Percentiles rank a stretch among this genome's conserved stretches.
Conservation (phyloP, 805 yeast species). For the Torulaspora maleeae region DNA sequence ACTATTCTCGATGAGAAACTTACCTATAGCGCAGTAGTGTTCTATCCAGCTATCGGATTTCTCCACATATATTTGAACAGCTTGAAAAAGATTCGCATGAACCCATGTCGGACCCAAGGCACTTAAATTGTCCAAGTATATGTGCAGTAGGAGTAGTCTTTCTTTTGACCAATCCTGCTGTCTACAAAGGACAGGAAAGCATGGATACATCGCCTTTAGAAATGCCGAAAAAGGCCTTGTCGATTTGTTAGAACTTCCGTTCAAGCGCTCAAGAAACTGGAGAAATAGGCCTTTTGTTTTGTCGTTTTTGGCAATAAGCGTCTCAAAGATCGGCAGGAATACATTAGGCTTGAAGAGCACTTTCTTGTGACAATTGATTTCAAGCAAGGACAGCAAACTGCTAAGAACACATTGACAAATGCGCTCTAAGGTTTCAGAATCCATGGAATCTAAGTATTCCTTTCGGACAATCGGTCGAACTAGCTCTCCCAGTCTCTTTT, state of each 20-base stretch:
- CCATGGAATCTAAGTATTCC: conserved; percentile 2
- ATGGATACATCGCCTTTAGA: conserved; percentile 16
- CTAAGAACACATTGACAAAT: conserved; percentile 10
- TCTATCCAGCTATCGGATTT: conserved; percentile 19
- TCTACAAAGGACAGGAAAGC: conserved; percentile 10
- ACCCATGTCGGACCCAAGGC: conserved; percentile 22
- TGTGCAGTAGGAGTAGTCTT: conserved; percentile 4
- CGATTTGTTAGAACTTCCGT: conserved; percentile 1
- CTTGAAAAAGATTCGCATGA: conserved; percentile 22
- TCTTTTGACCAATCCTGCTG: conserved; percentile 2
- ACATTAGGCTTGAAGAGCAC: conserved; percentile 16
- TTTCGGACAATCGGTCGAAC: conserved; percentile 15
- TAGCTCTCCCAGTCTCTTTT: conserved; percentile 23
- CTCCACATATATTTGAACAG: conserved; percentile 16
- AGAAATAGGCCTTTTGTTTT: conserved; percentile 10
- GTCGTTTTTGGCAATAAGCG: conserved; percentile 7
- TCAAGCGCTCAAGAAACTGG: conserved; percentile 12
- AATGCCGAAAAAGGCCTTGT: conserved; percentile 8
- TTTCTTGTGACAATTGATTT: conserved; percentile 12
- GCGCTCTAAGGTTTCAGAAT: conserved; percentile 1
- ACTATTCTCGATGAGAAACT: conserved; percentile 19
- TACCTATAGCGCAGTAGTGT: conserved; percentile 26
- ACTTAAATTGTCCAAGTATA: conserved; percentile 13
- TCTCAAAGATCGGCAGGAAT: conserved; percentile 4
- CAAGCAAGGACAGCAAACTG: conserved; percentile 12